Percentiles rank a stretch among this genome's conserved stretches.
Evolutionary conservation across 2,329 filamentous ascomycete species (phyloP).

Genomic region (Diaporthe aspalathi): DNA sequence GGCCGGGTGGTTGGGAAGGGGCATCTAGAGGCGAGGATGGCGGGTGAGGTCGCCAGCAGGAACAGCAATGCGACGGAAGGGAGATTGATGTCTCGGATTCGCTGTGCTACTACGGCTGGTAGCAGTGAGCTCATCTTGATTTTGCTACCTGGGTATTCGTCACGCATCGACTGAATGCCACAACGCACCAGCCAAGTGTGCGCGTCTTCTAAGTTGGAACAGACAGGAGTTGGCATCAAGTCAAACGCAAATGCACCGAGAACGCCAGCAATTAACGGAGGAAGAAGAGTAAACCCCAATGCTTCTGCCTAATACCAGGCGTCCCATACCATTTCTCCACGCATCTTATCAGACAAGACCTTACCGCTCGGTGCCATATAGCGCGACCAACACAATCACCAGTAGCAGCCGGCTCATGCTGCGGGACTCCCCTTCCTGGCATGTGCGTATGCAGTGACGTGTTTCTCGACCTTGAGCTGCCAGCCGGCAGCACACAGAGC

Average conservation of each 20-base stretch:
- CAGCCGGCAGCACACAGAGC: constrained; percentile 60
- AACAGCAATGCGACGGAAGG: not conserved
- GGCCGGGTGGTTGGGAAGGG: constrained; percentile 31
- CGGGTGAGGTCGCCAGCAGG: not conserved
- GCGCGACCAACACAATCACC: not conserved
- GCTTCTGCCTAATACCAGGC: not conserved
- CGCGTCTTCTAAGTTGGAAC: not conserved
- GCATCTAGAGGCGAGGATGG: not conserved
- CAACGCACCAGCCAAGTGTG: not conserved
- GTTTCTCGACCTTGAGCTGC: constrained; percentile 59
- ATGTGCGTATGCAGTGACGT: constrained; percentile 47
- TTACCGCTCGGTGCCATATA: not conserved
- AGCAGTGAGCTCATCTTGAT: not conserved
- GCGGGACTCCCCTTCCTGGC: constrained; percentile 51
- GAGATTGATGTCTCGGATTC: constrained; percentile 1
- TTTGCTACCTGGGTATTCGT: not conserved
- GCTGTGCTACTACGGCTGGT: constrained; percentile 1
- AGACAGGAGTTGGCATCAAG: not conserved
- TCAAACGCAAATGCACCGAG: not conserved
- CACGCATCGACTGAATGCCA: not conserved
- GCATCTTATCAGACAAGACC: not conserved
- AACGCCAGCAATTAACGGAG: not conserved
- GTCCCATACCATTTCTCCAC: not conserved
- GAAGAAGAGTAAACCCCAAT: not conserved
- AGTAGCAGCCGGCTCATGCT: constrained; percentile 30